Percentiles rank a stretch among this genome's conserved stretches.
Evolutionary conservation across 2,329 filamentous ascomycete genomes (phyloP).

Genomic region (Exutisphaerella laricina): DNA sequence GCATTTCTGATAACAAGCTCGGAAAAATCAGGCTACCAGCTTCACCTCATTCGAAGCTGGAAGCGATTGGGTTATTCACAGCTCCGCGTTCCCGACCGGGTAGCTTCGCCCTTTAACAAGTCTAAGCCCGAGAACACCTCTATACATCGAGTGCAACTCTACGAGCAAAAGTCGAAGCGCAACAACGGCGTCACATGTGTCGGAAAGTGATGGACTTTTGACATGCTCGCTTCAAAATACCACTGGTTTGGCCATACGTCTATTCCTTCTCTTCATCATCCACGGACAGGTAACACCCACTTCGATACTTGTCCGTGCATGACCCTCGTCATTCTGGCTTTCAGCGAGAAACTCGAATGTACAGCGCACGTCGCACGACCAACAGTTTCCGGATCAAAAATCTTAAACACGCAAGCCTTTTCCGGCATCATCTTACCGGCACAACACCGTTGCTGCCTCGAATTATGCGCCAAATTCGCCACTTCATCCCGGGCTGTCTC

Average conservation of each 20-base stretch:
- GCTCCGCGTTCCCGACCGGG: not conserved
- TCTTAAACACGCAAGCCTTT: constrained; percentile 57
- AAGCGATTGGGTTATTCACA: not conserved
- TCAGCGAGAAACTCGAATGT: constrained; percentile 5
- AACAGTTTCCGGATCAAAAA: constrained; percentile 55
- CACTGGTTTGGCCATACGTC: not conserved
- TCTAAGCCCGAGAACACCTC: not conserved
- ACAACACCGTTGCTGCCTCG: constrained; percentile 55
- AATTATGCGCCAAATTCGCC: constrained; percentile 33
- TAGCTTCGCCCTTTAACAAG: not conserved
- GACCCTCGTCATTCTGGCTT: constrained; percentile 36
- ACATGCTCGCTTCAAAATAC: not conserved
- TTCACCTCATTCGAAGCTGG: no score
- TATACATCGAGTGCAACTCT: not conserved
- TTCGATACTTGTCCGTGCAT: constrained; percentile 6
- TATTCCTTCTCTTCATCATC: constrained; percentile 5
- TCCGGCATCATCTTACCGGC: constrained; percentile 56
- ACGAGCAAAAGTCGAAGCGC: not conserved
- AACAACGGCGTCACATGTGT: not conserved
- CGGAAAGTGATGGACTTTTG: no score
- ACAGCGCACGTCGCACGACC: constrained; percentile 41
- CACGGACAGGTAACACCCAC: constrained; percentile 9
- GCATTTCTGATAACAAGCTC: not conserved
- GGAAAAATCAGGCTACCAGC: not conserved
- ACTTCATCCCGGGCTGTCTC: constrained; percentile 14